phyloP scores from a whole-genome alignment of 2,329 filamentous ascomycete genomes.

The Metarhizium brunneum region DNA sequence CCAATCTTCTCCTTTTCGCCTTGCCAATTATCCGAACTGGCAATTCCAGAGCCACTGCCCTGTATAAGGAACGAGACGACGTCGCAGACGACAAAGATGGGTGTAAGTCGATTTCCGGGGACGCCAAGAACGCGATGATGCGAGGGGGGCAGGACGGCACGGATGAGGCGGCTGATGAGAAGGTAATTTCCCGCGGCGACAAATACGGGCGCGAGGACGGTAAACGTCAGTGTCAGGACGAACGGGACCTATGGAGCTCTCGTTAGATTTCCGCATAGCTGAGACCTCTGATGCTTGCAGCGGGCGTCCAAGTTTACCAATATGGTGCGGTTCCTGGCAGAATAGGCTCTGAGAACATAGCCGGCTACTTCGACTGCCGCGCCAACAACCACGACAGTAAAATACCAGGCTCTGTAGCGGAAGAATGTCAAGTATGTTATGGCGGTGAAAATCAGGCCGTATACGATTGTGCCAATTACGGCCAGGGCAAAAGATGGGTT shows the following conservation, averaged over 20 bases:
- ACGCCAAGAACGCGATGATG: conserved; percentile 27
- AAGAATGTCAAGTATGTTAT: conserved; percentile 32
- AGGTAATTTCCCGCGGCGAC: conserved; percentile 42
- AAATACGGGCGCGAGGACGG: conserved; percentile 40
- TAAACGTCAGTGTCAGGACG: conserved; percentile 27
- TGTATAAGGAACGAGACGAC: conserved; percentile 36
- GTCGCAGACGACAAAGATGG: conserved; percentile 36
- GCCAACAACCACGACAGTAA: conserved; percentile 32
- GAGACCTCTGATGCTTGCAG: too few species aligned
- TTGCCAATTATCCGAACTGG: conserved; percentile 31
- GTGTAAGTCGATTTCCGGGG: conserved; percentile 28
- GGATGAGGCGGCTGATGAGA: conserved; percentile 37
- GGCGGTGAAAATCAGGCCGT: conserved; percentile 26
- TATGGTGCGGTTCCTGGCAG: conserved; percentile 21
- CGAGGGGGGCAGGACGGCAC: conserved; percentile 22
- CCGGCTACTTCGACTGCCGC: conserved; percentile 31
- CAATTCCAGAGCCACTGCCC: conserved; percentile 33
- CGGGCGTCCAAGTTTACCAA: conserved; percentile 10
- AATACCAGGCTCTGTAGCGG: conserved; percentile 32
- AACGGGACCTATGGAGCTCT: conserved; percentile 18
- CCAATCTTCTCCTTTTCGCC: conserved; percentile 28
- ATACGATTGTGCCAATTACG: conserved; percentile 31
- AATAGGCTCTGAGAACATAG: conserved; percentile 29
- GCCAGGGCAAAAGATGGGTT: conserved; percentile 32
- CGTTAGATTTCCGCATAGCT: too few species aligned